Conservation (phyloP, 352 stramenopile species). For the Phytophthora colocasiae region DNA sequence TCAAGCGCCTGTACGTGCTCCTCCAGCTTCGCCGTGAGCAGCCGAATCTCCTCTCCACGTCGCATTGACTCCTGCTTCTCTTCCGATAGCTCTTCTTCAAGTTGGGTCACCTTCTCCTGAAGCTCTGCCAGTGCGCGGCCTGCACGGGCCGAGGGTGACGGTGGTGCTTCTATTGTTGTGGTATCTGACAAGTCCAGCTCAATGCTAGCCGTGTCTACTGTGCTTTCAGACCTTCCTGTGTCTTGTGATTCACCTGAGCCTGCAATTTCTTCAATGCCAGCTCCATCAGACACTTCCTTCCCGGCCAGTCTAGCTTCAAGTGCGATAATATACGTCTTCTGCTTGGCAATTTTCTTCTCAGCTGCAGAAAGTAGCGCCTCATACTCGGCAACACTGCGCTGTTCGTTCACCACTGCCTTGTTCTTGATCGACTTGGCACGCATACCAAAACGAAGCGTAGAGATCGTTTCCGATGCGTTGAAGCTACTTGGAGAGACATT, state of each 20-base stretch:
- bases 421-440: constrained; percentile 96
- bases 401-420: constrained; percentile 94
- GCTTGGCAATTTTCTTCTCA: constrained; percentile 82
- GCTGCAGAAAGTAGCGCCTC: constrained; percentile 84
- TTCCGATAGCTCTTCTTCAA: constrained; percentile 83
- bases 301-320: constrained; percentile 69
- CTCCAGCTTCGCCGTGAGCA: constrained; percentile 68
- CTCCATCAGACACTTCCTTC: constrained; percentile 21
- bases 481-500: constrained; percentile 91
- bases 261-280: constrained; percentile 1
- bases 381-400: constrained; percentile 92
- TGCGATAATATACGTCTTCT: constrained; percentile 86
- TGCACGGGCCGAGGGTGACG: constrained; percentile 60
- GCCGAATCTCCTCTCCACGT: constrained; percentile 77
- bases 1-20: constrained; percentile 70
- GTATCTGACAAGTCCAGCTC: constrained; percentile 36
- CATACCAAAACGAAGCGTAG: constrained; percentile 91
- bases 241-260: constrained; percentile 12
- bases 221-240: constrained; percentile 6
- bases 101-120: constrained; percentile 68
- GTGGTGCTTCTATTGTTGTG: constrained; percentile 18
- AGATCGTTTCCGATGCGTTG: constrained; percentile 93
- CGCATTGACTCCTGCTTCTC: constrained; percentile 83
- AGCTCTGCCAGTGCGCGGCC: constrained; percentile 71
- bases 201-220: constrained; percentile 31